Percentiles rank a stretch among this genome's conserved stretches.
Evolutionary conservation across 345 rosid species (phyloP).

Genomic region (Arabidopsis arenosa): DNA sequence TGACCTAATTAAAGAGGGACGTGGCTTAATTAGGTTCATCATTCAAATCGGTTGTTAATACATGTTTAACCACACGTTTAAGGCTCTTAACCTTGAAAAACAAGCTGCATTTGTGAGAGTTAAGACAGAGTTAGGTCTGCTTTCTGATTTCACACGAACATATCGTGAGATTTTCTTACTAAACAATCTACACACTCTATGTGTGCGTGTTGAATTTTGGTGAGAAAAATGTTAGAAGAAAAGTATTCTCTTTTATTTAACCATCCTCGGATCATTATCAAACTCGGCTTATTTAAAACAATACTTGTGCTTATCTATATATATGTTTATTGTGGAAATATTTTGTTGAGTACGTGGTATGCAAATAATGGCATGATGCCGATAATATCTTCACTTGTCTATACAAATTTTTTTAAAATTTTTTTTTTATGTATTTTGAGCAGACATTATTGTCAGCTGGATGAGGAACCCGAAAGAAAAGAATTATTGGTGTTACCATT

Average conservation of each 20-base stretch:
- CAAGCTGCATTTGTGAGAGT: conserved; percentile 18
- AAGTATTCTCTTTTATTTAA: neutral
- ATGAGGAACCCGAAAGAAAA: conserved; percentile 32
- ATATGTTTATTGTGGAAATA: neutral
- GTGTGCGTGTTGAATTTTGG: conserved; percentile 8
- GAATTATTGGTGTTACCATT: conserved; percentile 42
- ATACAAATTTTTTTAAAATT: neutral
- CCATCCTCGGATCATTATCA: neutral
- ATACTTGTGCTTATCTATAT: neutral
- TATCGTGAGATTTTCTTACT: conserved; percentile 25
- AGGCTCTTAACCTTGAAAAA: conserved; percentile 2
- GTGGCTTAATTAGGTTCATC: conserved; percentile 35
- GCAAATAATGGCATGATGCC: conserved; percentile 17
- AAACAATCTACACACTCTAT: conserved; percentile 26
- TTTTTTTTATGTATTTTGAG: conserved; percentile 11
- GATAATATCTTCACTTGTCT: conserved; percentile 25
- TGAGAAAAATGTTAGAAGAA: conserved; percentile 32
- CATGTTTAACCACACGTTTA: conserved; percentile 20
- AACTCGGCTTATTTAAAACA: neutral
- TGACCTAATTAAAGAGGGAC: conserved; percentile 13
- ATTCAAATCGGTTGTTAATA: conserved; percentile 18
- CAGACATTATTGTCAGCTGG: conserved; percentile 35
- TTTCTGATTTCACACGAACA: conserved; percentile 28
- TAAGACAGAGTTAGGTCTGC: conserved; percentile 34
- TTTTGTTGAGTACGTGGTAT: neutral